A percentile compares a stretch with the other conserved stretches of the same genome.
phyloP scores from a whole-genome alignment of 23 red algal species.

The Pyropia haitanensis region DNA sequence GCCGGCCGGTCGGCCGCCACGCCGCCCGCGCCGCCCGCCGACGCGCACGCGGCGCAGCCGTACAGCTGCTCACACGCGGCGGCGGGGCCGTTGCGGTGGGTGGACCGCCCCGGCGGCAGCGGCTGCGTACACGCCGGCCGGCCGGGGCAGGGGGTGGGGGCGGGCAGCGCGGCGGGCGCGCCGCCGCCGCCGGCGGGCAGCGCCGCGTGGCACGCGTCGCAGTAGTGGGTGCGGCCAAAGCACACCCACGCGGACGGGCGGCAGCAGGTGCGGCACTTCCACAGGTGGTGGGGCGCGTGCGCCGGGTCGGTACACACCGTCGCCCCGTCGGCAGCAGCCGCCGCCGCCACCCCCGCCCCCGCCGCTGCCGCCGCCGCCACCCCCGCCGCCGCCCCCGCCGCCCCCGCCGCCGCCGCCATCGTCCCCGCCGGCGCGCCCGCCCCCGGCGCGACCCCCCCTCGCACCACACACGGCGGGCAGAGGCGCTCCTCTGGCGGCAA shows the following conservation, averaged over 20 bases:
- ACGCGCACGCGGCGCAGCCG: slow-evolving; percentile 23
- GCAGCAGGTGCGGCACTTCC: slow-evolving; percentile 71
- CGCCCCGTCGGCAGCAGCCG: slow-evolving; percentile 1
- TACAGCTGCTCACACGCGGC: slow-evolving; percentile 31
- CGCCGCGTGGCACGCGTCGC: slow-evolving; percentile 36
- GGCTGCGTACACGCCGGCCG: slow-evolving; percentile 1
- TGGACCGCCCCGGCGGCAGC: background rate
- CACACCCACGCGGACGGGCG: slow-evolving; percentile 17
- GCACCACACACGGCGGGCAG: slow-evolving; percentile 26
- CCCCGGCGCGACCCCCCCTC: background rate
- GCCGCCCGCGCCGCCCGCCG: background rate
- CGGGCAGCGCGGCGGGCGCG: background rate
- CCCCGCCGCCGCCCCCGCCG: too few species aligned
- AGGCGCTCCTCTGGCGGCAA: slow-evolving; percentile 25
- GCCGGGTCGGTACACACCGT: slow-evolving; percentile 12
- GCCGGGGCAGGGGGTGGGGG: slow-evolving; percentile 16
- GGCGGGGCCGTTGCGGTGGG: slow-evolving; percentile 25
- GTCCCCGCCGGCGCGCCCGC: background rate
- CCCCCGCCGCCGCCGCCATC: background rate
- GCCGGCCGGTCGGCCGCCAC: background rate
- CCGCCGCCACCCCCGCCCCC: background rate
- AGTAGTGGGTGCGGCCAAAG: slow-evolving; percentile 42
- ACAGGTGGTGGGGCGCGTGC: slow-evolving; percentile 26
- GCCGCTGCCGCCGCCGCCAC: slow-evolving; percentile 1
- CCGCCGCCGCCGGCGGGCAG: slow-evolving; percentile 2